A percentile compares a stretch with the other conserved stretches of the same genome.
These are phyloP conservation scores for Malus hybrid DNA, from an alignment of 331 rosid species.

Conservation along the genomic window DNA sequence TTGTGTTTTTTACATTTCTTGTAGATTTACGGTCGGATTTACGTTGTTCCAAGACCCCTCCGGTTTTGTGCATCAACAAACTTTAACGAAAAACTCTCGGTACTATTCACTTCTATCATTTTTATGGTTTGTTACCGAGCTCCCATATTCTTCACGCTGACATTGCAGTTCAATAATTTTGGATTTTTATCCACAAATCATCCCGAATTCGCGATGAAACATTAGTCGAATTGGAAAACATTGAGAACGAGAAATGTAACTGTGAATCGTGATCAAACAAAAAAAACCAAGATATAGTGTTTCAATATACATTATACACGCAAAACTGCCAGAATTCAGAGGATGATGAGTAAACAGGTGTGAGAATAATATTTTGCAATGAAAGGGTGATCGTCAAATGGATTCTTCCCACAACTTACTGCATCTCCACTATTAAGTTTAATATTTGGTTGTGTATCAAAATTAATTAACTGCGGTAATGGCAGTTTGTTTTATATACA, in stretches of 20 bases:
- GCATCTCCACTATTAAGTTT: conserved; percentile 8
- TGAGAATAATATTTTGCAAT: background rate
- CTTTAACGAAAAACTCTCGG: no score
- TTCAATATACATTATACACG: background rate
- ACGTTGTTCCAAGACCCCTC: no score
- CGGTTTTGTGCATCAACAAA: no score
- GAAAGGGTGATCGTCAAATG: background rate
- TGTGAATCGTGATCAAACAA: background rate
- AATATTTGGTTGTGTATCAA: no score
- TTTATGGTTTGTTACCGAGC: no score
- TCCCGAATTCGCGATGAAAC: background rate
- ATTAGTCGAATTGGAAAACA: background rate
- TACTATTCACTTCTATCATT: no score
- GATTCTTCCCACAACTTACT: background rate
- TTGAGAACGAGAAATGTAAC: background rate
- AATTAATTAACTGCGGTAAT: no score
- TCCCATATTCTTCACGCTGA: no score
- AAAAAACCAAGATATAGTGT: background rate
- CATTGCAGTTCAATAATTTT: background rate
- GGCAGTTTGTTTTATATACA: no score
- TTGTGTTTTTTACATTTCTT: no score
- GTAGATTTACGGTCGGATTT: no score
- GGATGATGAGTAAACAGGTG: background rate
- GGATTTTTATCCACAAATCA: background rate
- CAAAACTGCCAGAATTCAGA: no score